Evolutionary conservation across 768 basidiomycete species (phyloP).

Genomic region (Mycena kentingensis): DNA sequence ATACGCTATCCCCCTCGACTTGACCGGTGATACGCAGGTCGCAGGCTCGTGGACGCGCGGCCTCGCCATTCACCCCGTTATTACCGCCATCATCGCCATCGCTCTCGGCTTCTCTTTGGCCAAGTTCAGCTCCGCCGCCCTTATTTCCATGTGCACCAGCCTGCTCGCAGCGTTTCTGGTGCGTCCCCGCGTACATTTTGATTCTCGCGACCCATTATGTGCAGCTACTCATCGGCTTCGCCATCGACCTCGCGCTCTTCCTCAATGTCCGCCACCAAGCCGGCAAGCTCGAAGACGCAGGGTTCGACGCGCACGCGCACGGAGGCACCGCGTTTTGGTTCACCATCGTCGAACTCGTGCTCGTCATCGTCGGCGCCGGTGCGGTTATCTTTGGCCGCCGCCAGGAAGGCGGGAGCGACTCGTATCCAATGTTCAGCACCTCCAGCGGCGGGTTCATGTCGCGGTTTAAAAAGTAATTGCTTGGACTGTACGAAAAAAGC

Average conservation of each 20-base stretch:
- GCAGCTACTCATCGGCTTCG: conserved; percentile 22
- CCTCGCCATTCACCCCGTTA: conserved; percentile 25
- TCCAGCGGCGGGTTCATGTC: conserved; percentile 16
- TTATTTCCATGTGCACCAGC: conserved; percentile 12
- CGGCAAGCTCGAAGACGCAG: conserved; percentile 8
- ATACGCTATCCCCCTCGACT: background rate
- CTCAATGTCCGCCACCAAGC: conserved; percentile 17
- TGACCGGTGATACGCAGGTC: background rate
- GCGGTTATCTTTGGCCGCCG: conserved; percentile 19
- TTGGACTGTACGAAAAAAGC: background rate
- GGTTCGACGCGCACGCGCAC: conserved; percentile 7
- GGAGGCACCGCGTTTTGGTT: conserved; percentile 21
- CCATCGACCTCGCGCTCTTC: conserved; percentile 23
- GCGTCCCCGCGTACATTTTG: background rate
- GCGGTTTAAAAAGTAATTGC: conserved; percentile 14
- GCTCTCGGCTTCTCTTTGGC: conserved; percentile 22
- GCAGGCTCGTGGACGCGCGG: conserved; percentile 23
- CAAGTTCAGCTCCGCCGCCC: conserved; percentile 7
- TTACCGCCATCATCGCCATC: conserved; percentile 16
- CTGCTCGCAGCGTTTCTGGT: conserved; percentile 20
- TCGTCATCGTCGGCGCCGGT: conserved; percentile 15
- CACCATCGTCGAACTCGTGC: conserved; percentile 19
- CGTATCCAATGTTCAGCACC: conserved; percentile 19
- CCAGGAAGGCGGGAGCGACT: conserved; percentile 9
- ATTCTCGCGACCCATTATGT: too few relatives aligned